These are phyloP conservation scores for Agaricus subrufescens DNA, from an alignment of 768 basidiomycete species.

Conservation along the genomic window DNA sequence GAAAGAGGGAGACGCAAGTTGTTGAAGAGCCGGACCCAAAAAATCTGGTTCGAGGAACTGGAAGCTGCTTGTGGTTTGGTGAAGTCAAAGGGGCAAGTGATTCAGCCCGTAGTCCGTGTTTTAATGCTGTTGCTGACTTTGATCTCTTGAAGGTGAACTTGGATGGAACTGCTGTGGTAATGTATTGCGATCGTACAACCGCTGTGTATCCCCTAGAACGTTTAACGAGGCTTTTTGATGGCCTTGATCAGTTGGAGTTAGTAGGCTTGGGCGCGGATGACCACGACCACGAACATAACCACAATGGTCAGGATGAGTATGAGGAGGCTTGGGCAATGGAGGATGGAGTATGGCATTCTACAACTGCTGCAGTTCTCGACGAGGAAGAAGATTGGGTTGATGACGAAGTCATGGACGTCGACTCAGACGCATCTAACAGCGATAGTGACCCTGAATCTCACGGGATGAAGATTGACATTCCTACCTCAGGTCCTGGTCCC, in stretches of 20 bases:
- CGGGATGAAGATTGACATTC: slow-evolving; percentile 1
- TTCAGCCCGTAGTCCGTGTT: not conserved
- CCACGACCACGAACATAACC: slow-evolving; percentile 42
- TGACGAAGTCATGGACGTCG: slow-evolving; percentile 17
- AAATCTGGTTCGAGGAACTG: slow-evolving; percentile 33
- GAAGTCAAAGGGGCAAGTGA: slow-evolving; percentile 70
- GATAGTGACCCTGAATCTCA: not conserved
- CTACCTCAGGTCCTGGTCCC: not conserved
- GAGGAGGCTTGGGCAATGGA: slow-evolving; percentile 41
- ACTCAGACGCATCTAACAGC: not conserved
- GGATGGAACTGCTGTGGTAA: slow-evolving; percentile 71
- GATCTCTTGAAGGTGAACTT: slow-evolving; percentile 49
- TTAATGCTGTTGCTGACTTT: slow-evolving; percentile 10
- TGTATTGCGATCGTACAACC: slow-evolving; percentile 53
- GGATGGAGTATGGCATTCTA: slow-evolving; percentile 43
- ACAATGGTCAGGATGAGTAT: slow-evolving; percentile 36
- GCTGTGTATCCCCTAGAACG: slow-evolving; percentile 57
- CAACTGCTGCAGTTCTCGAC: slow-evolving; percentile 26
- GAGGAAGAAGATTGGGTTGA: slow-evolving; percentile 34
- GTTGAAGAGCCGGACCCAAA: slow-evolving; percentile 37
- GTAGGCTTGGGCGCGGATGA: slow-evolving; percentile 43
- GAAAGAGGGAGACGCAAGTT: slow-evolving; percentile 33
- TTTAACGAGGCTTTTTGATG: slow-evolving; percentile 75
- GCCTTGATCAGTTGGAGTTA: slow-evolving; percentile 74
- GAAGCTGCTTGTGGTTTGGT: slow-evolving; percentile 71